Conservation (phyloP, 768 basidiomycete species). For the Leccinellum luteum region DNA sequence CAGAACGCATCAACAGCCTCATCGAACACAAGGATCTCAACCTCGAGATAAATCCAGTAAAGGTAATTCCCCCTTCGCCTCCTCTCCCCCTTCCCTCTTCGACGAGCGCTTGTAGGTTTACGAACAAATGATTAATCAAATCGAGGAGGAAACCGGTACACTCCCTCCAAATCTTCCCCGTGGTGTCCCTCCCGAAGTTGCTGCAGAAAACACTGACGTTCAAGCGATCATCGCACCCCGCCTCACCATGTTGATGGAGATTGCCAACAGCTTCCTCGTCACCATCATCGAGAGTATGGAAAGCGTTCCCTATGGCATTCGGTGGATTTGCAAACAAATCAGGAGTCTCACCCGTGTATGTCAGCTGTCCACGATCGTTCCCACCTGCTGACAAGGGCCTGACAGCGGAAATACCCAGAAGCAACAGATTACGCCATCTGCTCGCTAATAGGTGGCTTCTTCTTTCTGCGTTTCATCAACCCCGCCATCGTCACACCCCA, state of each 20-base stretch:
- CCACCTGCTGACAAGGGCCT: constrained; percentile 8
- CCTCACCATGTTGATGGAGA: constrained; percentile 99
- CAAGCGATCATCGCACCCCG: constrained; percentile 98
- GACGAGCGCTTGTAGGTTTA: constrained; percentile 63
- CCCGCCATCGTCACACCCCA: constrained; percentile 99
- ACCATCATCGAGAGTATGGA: constrained; percentile 99
- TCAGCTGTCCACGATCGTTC: constrained; percentile 5
- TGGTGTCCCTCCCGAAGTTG: constrained; percentile 92
- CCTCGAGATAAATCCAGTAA: constrained; percentile 97
- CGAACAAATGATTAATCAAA: constrained; percentile 99
- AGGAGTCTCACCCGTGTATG: constrained; percentile 89
- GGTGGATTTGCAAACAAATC: constrained; percentile 99
- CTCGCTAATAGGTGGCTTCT: constrained; percentile 98
- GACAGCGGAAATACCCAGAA: constrained; percentile 96
- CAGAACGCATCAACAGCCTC: constrained; percentile 96
- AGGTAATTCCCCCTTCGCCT: constrained; percentile 47
- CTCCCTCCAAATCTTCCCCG: constrained; percentile 89
- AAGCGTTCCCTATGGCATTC: constrained; percentile 96
- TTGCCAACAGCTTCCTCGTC: constrained; percentile 94
- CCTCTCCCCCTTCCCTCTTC: not conserved
- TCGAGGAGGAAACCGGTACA: constrained; percentile 94
- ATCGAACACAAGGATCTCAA: constrained; percentile 99
- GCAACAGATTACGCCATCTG: constrained; percentile 98
- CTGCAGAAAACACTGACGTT: constrained; percentile 90
- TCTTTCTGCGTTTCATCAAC: constrained; percentile 99